Evolutionary conservation across 1,284 basidiomycete species (phyloP).

Genomic region (Bondarzewia mesenterica): DNA sequence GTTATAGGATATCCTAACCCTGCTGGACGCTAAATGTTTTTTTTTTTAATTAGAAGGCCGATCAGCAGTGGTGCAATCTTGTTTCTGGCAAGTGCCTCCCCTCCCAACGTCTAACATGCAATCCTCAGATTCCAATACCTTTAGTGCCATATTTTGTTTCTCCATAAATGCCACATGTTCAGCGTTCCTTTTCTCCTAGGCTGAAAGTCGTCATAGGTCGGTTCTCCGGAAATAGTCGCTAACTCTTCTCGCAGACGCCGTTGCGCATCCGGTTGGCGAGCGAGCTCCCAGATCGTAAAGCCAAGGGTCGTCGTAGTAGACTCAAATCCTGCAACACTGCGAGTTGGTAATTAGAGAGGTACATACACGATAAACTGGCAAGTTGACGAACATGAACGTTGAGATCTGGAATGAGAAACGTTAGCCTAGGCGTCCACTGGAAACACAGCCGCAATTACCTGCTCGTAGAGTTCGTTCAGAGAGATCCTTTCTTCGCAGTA

Average conservation of each 20-base stretch:
- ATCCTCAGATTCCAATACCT: too few species aligned
- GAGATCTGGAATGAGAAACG: conserved; percentile 8
- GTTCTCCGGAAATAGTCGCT: conserved; percentile 13
- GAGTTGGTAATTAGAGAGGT: neutral
- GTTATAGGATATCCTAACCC: too few species aligned
- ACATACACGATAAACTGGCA: neutral
- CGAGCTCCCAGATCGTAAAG: conserved; percentile 19
- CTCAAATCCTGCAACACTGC: conserved; percentile 19
- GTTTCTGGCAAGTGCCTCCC: too few species aligned
- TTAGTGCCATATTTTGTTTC: too few species aligned
- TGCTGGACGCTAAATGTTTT: too few species aligned
- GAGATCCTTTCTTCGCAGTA: conserved; percentile 3
- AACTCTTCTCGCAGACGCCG: conserved; percentile 19
- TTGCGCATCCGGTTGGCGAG: conserved; percentile 20
- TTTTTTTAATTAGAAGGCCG: too few species aligned
- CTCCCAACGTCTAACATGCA: too few species aligned
- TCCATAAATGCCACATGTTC: too few species aligned
- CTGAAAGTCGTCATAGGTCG: conserved; percentile 22
- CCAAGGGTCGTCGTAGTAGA: conserved; percentile 15
- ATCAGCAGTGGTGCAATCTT: too few species aligned
- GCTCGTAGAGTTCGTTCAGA: conserved; percentile 7
- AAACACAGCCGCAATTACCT: neutral
- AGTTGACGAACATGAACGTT: conserved; percentile 13
- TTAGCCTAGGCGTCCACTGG: neutral
- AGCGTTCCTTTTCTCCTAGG: too few species aligned